Conservation (phyloP, 495 filamentous ascomycete species). For the Ascodesmis nigricans region DNA sequence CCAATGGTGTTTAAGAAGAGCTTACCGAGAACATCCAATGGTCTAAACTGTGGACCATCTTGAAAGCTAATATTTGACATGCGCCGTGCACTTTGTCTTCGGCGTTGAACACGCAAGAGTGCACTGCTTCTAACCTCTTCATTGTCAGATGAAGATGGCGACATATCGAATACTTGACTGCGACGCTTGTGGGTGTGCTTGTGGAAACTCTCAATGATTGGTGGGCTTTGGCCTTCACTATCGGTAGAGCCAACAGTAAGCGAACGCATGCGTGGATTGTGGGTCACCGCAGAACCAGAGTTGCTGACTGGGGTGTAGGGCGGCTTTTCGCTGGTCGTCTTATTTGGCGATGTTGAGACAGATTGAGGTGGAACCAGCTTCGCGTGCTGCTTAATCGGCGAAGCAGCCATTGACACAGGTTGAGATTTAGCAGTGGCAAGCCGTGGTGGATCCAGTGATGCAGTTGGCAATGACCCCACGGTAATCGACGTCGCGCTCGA, state of each 20-base stretch:
- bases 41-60: slow-evolving; percentile 69
- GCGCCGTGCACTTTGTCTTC: slow-evolving; percentile 73
- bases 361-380: slow-evolving; percentile 6
- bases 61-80: slow-evolving; percentile 69
- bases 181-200: slow-evolving; percentile 68
- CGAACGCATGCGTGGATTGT: slow-evolving; percentile 48
- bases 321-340: slow-evolving; percentile 17
- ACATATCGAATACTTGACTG: slow-evolving; percentile 88
- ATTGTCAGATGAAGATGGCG: slow-evolving; percentile 92
- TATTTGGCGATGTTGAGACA: slow-evolving; percentile 28
- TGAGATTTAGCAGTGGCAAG: slow-evolving; percentile 32
- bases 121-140: slow-evolving; percentile 82
- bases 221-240: slow-evolving; percentile 41
- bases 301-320: slow-evolving; percentile 22
- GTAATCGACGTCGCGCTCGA: slow-evolving; percentile 61
- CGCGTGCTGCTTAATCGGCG: slow-evolving; percentile 45
- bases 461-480: too few species aligned
- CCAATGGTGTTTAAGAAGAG: background rate
- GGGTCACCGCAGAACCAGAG: slow-evolving; percentile 15
- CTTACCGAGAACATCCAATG: slow-evolving; percentile 54
- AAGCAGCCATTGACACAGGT: slow-evolving; percentile 34
- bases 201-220: slow-evolving; percentile 45
- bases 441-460: slow-evolving; percentile 47
- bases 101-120: slow-evolving; percentile 75
- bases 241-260: slow-evolving; percentile 91